Evolutionary conservation across 176 grass and related monocot genomes (phyloP), one percentile per base, ranked within the genome.

Genomic region (Chloris gayana): DNA sequence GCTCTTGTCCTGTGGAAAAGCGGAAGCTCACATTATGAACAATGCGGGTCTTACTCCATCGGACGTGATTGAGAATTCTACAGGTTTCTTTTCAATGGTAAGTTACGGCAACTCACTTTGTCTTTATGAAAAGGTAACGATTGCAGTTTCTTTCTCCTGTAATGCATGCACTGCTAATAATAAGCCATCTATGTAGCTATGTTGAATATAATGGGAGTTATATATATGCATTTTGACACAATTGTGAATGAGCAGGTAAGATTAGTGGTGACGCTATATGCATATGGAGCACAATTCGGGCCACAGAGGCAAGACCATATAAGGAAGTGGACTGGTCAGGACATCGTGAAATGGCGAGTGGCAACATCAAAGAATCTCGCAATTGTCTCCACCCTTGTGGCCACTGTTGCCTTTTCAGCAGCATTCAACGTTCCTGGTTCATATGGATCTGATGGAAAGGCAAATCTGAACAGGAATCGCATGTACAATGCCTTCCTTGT

Each of bases 351-450:
- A 81, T 91, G 85, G 89, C 67, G 77, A 26, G 76, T 72, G 31
- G 49, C 14, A 12, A 85, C 78, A 13, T 85, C 76, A 0, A 85
- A 88, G 9, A 88, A 91, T 18, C 80, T 88, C 0, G 80, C 76
- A 7, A 56, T 92, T 35, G 82, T 92, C n/a, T 80, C 78, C 25
- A 84, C 84, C 2, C 75, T 92, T 5, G 80, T 92, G 29, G 90
- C 77, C 4, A 82, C 86, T 9, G 66, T 88, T 5, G 90, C 85
- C 45, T 92, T 92, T 59, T 92, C 82, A 3, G 86, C 90, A 12
- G 79, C 90, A 39, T 89, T 92, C 82, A 92, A 89, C 15, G 79
- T 92, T 22, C 90, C 86, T 3, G 85, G 90, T 42, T 85, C 85
- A 13, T 92, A 89, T 18, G 82, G 84, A 37, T 5, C 46, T 1